Evolutionary conservation across 2,329 filamentous ascomycete species (phyloP).

Genomic region (Ophiostoma angusticollis): DNA sequence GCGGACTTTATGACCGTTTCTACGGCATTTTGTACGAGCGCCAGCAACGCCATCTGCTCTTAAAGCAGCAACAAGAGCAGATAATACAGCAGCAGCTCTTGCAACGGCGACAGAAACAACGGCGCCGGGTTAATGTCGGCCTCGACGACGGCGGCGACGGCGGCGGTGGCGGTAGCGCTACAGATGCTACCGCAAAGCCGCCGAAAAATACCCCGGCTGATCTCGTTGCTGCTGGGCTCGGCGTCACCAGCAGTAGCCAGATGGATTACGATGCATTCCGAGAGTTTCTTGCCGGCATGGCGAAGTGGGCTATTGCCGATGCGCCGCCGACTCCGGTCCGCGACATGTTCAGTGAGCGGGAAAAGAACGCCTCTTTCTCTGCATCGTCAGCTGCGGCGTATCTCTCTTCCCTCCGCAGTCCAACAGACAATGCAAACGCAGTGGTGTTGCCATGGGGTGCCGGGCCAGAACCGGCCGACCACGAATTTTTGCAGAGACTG

Average conservation of each 20-base stretch:
- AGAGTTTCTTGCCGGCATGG: constrained; percentile 79
- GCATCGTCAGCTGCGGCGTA: constrained; percentile 31
- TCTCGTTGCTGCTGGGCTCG: constrained; percentile 75
- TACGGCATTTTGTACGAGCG: constrained; percentile 86
- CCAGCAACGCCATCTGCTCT: constrained; percentile 65
- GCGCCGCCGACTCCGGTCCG: constrained; percentile 50
- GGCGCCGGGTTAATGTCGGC: constrained; percentile 26
- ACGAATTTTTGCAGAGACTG: constrained; percentile 83
- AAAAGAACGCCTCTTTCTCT: constrained; percentile 46
- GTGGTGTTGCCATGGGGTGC: constrained; percentile 40
- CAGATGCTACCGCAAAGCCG: too few relatives aligned
- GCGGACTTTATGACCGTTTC: constrained; percentile 85
- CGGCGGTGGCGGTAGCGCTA: too few relatives aligned
- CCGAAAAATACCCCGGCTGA: constrained; percentile 52
- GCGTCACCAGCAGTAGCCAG: constrained; percentile 73
- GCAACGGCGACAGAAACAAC: constrained; percentile 51
- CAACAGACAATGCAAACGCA: constrained; percentile 26
- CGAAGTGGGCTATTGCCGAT: constrained; percentile 89
- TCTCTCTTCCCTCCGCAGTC: constrained; percentile 44
- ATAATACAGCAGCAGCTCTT: constrained; percentile 56
- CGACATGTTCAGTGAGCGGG: constrained; percentile 34
- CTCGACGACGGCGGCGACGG: constrained; percentile 10
- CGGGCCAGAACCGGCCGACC: constrained; percentile 64
- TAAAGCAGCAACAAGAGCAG: constrained; percentile 63
- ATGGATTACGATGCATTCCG: constrained; percentile 98